Conservation (phyloP, 352 stramenopile genomes). For the Phytophthora quininea region DNA sequence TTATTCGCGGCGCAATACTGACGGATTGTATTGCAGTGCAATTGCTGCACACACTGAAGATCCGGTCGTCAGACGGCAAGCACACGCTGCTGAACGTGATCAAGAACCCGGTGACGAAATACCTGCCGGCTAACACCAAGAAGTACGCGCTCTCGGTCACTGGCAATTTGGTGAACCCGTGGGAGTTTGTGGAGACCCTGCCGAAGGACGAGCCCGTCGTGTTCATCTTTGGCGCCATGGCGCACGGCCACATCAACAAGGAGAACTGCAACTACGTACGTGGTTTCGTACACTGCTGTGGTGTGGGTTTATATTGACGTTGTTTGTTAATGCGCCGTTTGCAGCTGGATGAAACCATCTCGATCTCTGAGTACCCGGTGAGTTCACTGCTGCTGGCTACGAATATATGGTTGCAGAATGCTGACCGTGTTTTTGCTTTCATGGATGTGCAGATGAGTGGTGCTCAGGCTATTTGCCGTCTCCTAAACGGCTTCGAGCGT, state of each 20-base stretch:
- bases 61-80: constrained; percentile 96
- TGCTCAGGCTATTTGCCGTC: constrained; percentile 95
- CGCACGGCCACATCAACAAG: constrained; percentile 95
- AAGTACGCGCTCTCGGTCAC: constrained; percentile 96
- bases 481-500: constrained; percentile 98
- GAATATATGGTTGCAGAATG: background rate
- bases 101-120: constrained; percentile 98
- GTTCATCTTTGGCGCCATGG: constrained; percentile 98
- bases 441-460: constrained; percentile 86
- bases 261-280: constrained; percentile 97
- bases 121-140: constrained; percentile 95
- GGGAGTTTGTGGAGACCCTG: constrained; percentile 93
- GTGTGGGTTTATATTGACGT: background rate
- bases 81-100: constrained; percentile 99
- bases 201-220: constrained; percentile 93
- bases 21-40: constrained; percentile 88
- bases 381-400: constrained; percentile 1
- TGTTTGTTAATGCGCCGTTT: background rate
- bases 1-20: constrained; percentile 1
- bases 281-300: constrained; percentile 5
- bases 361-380: constrained; percentile 97
- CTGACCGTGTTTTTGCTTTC: background rate
- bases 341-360: constrained; percentile 96
- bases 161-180: constrained; percentile 95
- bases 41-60: constrained; percentile 99